A percentile compares a stretch with the other conserved stretches of the same genome.
Evolutionary conservation across 768 basidiomycete genomes (phyloP).

Genomic region (Mycena epipterygia): DNA sequence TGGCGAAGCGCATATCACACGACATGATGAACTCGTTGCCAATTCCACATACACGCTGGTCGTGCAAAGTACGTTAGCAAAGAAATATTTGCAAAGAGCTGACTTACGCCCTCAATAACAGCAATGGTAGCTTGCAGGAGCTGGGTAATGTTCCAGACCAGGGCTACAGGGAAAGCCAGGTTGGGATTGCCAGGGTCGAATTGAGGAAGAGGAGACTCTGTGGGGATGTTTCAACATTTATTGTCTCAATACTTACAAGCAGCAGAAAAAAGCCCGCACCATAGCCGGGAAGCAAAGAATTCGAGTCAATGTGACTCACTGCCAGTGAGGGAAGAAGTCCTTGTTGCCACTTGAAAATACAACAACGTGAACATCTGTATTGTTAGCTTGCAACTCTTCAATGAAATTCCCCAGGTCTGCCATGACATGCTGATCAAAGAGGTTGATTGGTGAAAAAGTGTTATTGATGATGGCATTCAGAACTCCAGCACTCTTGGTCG

Average conservation of each 20-base stretch:
- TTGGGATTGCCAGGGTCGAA: constrained; percentile 11
- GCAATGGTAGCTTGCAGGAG: constrained; percentile 27
- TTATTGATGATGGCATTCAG: constrained; percentile 13
- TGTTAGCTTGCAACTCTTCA: background rate
- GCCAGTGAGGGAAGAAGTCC: constrained; percentile 14
- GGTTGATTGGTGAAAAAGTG: constrained; percentile 7
- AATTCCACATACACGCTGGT: constrained; percentile 9
- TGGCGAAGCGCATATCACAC: no score
- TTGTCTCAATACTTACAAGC: background rate
- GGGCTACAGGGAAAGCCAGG: constrained; percentile 11
- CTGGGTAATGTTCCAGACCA: constrained; percentile 19
- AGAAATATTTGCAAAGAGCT: background rate
- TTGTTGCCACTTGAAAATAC: constrained; percentile 19
- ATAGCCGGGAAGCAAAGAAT: background rate
- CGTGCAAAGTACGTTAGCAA: background rate
- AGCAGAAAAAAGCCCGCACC: background rate
- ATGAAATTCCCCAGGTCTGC: background rate
- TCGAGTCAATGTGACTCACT: constrained; percentile 7
- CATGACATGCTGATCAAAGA: background rate
- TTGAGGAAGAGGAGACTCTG: constrained; percentile 11
- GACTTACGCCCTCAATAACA: constrained; percentile 18
- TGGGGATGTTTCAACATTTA: background rate
- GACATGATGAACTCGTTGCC: no score
- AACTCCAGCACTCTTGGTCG: background rate
- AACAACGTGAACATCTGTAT: constrained; percentile 1